Base-by-base conservation (phyloP, 768 basidiomycete species). In the Collybia nuda region DNA sequence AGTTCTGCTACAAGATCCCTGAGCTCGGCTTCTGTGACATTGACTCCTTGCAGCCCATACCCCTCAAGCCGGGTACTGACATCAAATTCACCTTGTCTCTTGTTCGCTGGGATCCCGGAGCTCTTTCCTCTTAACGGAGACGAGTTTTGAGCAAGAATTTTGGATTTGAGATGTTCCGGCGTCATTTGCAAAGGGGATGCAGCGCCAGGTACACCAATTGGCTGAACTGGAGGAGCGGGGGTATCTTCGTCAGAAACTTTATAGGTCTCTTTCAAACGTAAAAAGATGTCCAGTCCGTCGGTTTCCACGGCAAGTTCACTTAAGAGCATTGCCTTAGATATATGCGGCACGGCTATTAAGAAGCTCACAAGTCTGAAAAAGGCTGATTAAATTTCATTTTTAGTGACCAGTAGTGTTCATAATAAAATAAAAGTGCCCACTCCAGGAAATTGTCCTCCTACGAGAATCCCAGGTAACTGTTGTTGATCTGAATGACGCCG, bases 231-330 rank as follows among this genome's bases (percentile, higher is more conserved):
- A 5, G 80, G 83, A 2, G 76, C 66, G 1, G 81, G 77, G n/a
- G 72, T 72, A 43, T 84, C 82, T 52, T 82, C 84, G 35, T 89
- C 88, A 14, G 6, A 6, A 43, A 70, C 70, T 48, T 86, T 72
- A 78, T 84, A 93, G 12, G 71, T 69, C 57, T 93, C 91, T 6
- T 86, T 85, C 18, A 85, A 75, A 12, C 86, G 81, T 26, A 93
- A 71, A 69, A 90, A 93, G 1, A 59, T 68, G 24, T 84, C 81
- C 19, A 93, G 81, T 55, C 89, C 87, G 52, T 72, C 80, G 60
- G 78, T 82, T 67, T 93, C 91, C 26, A 92, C 91, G 6, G 92
- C 90, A 58, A 89, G 88, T 71, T 93, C 92, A 55, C 90, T 92
- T 40, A 2, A 14, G 3, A 32, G 14, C 29, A 40, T 38, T 8